Conservation (phyloP, 495 filamentous ascomycete genomes). For the Halenospora varia region DNA sequence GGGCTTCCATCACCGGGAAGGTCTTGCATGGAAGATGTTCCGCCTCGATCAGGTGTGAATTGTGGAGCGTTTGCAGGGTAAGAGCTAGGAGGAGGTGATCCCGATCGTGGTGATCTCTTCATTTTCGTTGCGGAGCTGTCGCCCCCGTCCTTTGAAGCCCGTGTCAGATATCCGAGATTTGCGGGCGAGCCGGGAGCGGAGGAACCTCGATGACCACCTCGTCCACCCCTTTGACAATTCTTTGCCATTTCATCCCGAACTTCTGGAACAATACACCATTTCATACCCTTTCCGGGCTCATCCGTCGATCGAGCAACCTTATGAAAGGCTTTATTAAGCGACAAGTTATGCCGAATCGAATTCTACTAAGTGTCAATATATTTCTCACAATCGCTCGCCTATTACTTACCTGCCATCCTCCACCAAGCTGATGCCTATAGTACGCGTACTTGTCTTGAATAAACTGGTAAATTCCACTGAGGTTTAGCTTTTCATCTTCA, state of each 20-base stretch:
- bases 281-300: slow-evolving; percentile 98
- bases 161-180: slow-evolving; percentile 34
- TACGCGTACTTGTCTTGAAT: slow-evolving; percentile 88
- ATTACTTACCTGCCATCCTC: slow-evolving; percentile 79
- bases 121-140: slow-evolving; percentile 44
- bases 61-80: slow-evolving; percentile 39
- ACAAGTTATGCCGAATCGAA: slow-evolving; percentile 93
- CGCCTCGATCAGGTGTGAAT: slow-evolving; percentile 55
- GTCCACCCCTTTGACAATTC: slow-evolving; percentile 43
- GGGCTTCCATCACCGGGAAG: slow-evolving; percentile 48
- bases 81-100: slow-evolving; percentile 42
- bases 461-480: slow-evolving; percentile 87
- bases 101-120: slow-evolving; percentile 43
- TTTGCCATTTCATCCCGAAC: slow-evolving; percentile 66
- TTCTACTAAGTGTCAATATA: slow-evolving; percentile 54
- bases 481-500: slow-evolving; percentile 77
- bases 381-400: neutral
- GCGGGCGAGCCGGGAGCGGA: slow-evolving; percentile 55
- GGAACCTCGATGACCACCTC: slow-evolving; percentile 53
- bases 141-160: slow-evolving; percentile 43
- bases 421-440: slow-evolving; percentile 69
- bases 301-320: slow-evolving; percentile 89
- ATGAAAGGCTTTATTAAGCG: slow-evolving; percentile 85
- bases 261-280: slow-evolving; percentile 86
- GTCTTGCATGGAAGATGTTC: slow-evolving; percentile 44